Percentiles rank a stretch among this genome's conserved stretches.
These are phyloP conservation scores for Austroboletus olivaceoglutinosus DNA, from an alignment of 1,284 basidiomycete genomes.

Conservation along the genomic window DNA sequence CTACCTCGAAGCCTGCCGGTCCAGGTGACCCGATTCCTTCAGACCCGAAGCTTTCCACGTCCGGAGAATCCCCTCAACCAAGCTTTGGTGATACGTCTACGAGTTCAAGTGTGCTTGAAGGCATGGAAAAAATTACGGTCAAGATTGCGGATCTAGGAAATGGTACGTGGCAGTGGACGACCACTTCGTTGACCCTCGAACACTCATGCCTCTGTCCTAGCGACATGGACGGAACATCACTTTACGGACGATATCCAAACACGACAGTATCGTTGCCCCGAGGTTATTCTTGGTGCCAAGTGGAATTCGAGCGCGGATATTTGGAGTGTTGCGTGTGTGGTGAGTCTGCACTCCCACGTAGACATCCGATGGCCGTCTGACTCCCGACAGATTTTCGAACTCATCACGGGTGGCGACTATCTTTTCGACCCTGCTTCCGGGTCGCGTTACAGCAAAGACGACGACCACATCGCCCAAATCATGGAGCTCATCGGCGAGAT, in stretches of 20 bases:
- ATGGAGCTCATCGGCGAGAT: slow-evolving; percentile 95
- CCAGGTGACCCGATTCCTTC: slow-evolving; percentile 28
- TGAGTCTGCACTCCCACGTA: slow-evolving; percentile 41
- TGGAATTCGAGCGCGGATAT: slow-evolving; percentile 96
- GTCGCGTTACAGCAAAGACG: slow-evolving; percentile 86
- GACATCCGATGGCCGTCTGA: background rate
- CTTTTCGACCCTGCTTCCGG: slow-evolving; percentile 83
- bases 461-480: slow-evolving; percentile 98
- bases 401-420: slow-evolving; percentile 89
- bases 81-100: slow-evolving; percentile 31
- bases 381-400: slow-evolving; percentile 73
- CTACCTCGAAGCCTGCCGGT: slow-evolving; percentile 24
- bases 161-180: slow-evolving; percentile 44
- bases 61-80: slow-evolving; percentile 39
- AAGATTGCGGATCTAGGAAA: slow-evolving; percentile 99
- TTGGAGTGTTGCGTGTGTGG: slow-evolving; percentile 95
- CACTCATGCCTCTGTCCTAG: slow-evolving; percentile 34
- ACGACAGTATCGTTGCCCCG: slow-evolving; percentile 94
- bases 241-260: slow-evolving; percentile 98
- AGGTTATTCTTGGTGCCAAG: slow-evolving; percentile 91
- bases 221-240: slow-evolving; percentile 87
- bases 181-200: background rate
- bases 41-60: slow-evolving; percentile 36
- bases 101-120: slow-evolving; percentile 29
- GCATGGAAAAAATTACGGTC: slow-evolving; percentile 88